Conservation (phyloP, 2,329 filamentous ascomycete species). For the Ploettnerulaceae sp. region DNA sequence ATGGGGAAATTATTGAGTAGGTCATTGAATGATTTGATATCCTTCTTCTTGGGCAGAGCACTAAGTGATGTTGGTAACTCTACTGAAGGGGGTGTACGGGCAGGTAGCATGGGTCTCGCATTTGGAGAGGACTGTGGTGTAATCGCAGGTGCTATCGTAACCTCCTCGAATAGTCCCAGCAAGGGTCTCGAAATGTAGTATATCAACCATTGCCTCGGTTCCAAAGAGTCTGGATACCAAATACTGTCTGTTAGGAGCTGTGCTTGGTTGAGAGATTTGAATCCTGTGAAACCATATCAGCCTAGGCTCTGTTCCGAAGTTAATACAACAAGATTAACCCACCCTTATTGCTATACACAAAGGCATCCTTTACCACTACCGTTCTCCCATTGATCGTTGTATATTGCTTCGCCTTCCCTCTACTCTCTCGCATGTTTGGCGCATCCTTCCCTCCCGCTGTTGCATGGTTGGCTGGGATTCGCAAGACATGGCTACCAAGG, state of each 20-base stretch:
- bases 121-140: slow-evolving; percentile 43
- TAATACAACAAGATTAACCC: slow-evolving; percentile 32
- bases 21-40: slow-evolving; percentile 86
- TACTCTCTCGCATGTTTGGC: slow-evolving; percentile 73
- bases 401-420: slow-evolving; percentile 91
- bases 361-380: slow-evolving; percentile 88
- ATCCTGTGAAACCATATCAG: slow-evolving; percentile 53
- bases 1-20: slow-evolving; percentile 87
- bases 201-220: slow-evolving; percentile 89
- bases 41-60: slow-evolving; percentile 67
- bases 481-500: slow-evolving; percentile 91
- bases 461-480: slow-evolving; percentile 59
- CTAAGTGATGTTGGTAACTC: slow-evolving; percentile 20
- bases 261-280: slow-evolving; percentile 86
- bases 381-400: slow-evolving; percentile 88
- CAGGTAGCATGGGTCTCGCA: slow-evolving; percentile 24
- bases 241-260: slow-evolving; percentile 78
- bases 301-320: slow-evolving; percentile 8
- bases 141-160: slow-evolving; percentile 63
- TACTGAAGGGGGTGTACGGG: slow-evolving; percentile 14
- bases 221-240: slow-evolving; percentile 85
- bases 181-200: slow-evolving; percentile 93
- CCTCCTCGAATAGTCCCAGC: slow-evolving; percentile 75
- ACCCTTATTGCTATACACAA: slow-evolving; percentile 97
- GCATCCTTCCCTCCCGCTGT: slow-evolving; percentile 52